Evolutionary conservation across 805 yeast genomes (phyloP), one percentile per base, ranked within the genome.

Genomic region (Candida khao-thaluensis): DNA sequence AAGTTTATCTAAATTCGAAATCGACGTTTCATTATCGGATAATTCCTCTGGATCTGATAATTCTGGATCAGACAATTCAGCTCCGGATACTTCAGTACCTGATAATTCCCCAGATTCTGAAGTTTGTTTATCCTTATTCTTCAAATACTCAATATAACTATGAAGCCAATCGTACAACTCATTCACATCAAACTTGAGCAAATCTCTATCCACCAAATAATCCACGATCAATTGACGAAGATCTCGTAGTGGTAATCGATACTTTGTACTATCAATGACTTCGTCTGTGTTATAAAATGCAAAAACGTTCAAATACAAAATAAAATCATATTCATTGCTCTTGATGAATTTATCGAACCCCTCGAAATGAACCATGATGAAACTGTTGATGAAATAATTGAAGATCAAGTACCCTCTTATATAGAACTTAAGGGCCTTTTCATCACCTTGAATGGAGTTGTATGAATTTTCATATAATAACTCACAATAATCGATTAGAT

Each of bases 261-360:
- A 52, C 2, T 49, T 43, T 17, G 49, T 41, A 14, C 48, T 55
- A 15, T 42, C 45, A 17, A 62, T 41, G 17, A 49, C 38, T 10
- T 59, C 61, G 37, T 65, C 56, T 12, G 57, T 47, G 37, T 60
- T 59, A 48, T 64, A 69, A 44, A 69, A 68, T 38, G 64, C 62
- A 56, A 64, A 68, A 25, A 69, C 57, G 42, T 69, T 66, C 39
- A 69, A 47, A 50, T 69, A 69, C 18, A 69, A 62, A 40, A 67
- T 58, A 45, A 69, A 69, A 47, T 69, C 74, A 34, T 52, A 56
- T 40, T 59, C 67, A 37, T 53, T 57, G 10, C 56, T 48, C 37
- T 59, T 63, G 32, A 69, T 63, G 41, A 69, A 69, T 30, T 53
- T 50, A 43, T 62, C 68, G 42, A 69, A 69, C 4, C 74, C 74